Base-by-base conservation (phyloP, 78 protist genomes). In the Dictyostelium discoideum region DNA sequence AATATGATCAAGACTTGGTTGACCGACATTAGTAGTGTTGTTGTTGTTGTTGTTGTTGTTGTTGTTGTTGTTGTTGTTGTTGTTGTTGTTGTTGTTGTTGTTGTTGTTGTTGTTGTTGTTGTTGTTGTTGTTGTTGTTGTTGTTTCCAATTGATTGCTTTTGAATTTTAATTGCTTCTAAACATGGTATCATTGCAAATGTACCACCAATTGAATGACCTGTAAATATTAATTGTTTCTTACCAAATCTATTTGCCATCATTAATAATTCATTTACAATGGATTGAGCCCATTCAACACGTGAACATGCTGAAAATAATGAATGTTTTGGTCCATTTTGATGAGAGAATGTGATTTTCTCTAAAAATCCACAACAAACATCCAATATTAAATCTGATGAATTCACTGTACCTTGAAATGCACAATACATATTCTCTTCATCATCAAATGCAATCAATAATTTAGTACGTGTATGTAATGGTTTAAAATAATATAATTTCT, bases 141-240 rank as follows among this genome's bases (percentile, higher is more conserved):
- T 29, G 40, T 7, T 29, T 40, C 14, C 20, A 13, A 13, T n/a
- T 77, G 83, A 44, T 50, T 86, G 69, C 5, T 50, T 50, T 40
- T 86, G 69, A 6, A 87, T n/a, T 32, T 88, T 67, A 50, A 88
- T 46, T n/a, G 94, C 86, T 10, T 60, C 80, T 5, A 88, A 10
- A 3, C 60, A n/a, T 3, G 94, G 37, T 3, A 48, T 42, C 20
- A 54, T 20, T 46, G 94, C 94, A 40, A 73, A 20, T 8, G 50
- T 65, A 42, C 60, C 86, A 3, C 87, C 94, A 57, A 88, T 88
- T 14, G 94, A 88, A 42, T 88, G 94, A 13, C 94, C 94, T 2
- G 87, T 46, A n/a, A 88, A 88, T n/a, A 88, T 57, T 11, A 88
- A 29, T 10, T 42, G n/a, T 18, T 67, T 50, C 20, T 48, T 40